phyloP scores from a whole-genome alignment of 116 monocot genomes.

The Zostera marina region DNA sequence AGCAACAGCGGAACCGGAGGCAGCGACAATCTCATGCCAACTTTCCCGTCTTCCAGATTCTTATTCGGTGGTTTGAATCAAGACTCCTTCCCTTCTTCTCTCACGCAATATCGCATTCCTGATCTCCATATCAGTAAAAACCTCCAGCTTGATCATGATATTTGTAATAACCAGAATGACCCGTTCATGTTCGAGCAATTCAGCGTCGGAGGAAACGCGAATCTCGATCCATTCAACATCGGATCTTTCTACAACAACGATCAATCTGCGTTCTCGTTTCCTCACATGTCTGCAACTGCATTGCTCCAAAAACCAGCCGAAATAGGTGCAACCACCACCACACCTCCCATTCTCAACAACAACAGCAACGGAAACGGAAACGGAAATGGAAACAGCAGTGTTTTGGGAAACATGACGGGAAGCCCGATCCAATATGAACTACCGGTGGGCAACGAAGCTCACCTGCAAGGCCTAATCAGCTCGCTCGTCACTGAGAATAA shows the following conservation, averaged over 20 bases:
- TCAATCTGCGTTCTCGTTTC: constrained; percentile 15
- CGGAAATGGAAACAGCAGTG: no score
- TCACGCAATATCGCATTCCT: no score
- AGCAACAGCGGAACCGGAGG: neutral
- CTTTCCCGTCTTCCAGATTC: constrained; percentile 12
- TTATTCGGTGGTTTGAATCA: constrained; percentile 19
- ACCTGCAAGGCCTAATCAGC: constrained; percentile 71
- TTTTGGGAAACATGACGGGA: neutral
- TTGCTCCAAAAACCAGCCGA: constrained; percentile 82
- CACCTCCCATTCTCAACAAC: neutral
- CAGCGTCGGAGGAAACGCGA: constrained; percentile 11
- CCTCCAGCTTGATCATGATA: no score
- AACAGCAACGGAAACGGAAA: no score
- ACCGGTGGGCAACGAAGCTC: constrained; percentile 38
- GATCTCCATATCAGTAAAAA: constrained; percentile 12
- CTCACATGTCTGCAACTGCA: constrained; percentile 90
- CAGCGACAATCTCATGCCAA: no score
- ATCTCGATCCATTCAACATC: neutral
- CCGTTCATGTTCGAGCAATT: constrained; percentile 24
- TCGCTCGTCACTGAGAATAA: constrained; percentile 31
- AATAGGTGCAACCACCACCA: constrained; percentile 42
- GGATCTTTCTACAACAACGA: constrained; percentile 14
- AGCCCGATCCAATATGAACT: neutral
- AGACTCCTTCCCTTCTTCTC: constrained; percentile 18
- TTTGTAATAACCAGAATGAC: constrained; percentile 16